A percentile compares a stretch with the other conserved stretches of the same genome.
These are phyloP conservation scores for Musa schizocarpa DNA, from an alignment of 176 grass and related monocot species.

Conservation along the genomic window DNA sequence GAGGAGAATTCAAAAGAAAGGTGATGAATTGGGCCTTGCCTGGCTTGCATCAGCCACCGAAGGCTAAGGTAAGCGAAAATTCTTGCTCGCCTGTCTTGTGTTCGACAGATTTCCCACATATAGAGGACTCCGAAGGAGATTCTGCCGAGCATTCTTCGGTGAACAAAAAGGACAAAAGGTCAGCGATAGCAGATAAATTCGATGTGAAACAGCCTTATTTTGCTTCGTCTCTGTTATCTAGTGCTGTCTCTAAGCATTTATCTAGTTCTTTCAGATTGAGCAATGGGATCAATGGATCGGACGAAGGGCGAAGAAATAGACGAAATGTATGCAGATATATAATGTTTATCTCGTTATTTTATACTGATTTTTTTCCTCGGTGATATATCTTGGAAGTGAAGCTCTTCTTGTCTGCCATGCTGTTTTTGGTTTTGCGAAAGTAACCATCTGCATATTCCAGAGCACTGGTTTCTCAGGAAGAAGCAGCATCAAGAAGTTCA, in stretches of 20 bases:
- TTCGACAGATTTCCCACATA: neutral
- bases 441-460: neutral
- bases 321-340: neutral
- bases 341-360: neutral
- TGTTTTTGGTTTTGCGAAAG: neutral
- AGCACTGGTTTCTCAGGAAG: constrained; percentile 7
- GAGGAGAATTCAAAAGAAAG: constrained; percentile 10
- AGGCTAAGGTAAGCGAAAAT: constrained; percentile 13
- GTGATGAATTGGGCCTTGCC: constrained; percentile 36
- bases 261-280: neutral
- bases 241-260: neutral
- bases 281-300: neutral
- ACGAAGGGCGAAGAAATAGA: neutral
- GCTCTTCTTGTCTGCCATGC: too few relatives aligned
- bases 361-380: neutral
- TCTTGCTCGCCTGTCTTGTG: constrained; percentile 36
- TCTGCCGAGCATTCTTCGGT: too few relatives aligned
- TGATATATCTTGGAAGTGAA: neutral
- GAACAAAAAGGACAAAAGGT: neutral
- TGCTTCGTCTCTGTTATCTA: too few relatives aligned
- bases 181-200: neutral
- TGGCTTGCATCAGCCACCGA: constrained; percentile 11
- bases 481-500: constrained; percentile 10
- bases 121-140: too few relatives aligned
- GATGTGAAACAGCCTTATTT: too few relatives aligned